These are phyloP conservation scores for Nannochloropsis gaditana DNA, from an alignment of 108 stramenopile species.

Conservation along the genomic window DNA sequence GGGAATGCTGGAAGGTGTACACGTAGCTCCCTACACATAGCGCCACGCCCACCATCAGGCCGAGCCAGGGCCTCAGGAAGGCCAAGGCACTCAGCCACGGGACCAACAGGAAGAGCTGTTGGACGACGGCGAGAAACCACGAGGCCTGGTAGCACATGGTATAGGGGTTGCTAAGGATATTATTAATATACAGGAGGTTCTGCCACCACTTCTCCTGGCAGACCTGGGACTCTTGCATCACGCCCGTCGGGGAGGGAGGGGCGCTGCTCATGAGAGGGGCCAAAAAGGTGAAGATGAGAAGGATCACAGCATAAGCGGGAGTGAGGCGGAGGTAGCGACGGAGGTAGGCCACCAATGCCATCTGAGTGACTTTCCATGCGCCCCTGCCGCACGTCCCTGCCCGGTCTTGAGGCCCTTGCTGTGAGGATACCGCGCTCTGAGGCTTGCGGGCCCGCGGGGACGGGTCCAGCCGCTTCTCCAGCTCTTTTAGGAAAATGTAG, in stretches of 20 bases:
- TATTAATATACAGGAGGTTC: constrained; percentile 7
- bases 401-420: neutral
- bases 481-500: neutral
- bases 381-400: too few species aligned
- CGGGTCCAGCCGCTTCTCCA: neutral
- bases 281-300: neutral
- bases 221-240: neutral
- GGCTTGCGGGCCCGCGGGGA: neutral
- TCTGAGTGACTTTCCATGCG: neutral
- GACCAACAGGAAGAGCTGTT: neutral
- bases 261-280: neutral
- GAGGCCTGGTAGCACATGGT: neutral
- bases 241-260: neutral
- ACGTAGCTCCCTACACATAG: neutral
- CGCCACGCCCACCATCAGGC: neutral
- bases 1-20: neutral
- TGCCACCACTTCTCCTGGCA: neutral
- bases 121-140: neutral
- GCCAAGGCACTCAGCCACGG: constrained; percentile 4
- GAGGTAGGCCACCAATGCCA: neutral
- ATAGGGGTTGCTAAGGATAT: neutral
- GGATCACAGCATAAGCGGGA: constrained; percentile 13
- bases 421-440: neutral
- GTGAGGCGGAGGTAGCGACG: constrained; percentile 1
- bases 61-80: neutral